Evolutionary conservation across 2,329 filamentous ascomycete species (phyloP).

Genomic region (Plenodomus tracheiphilus): DNA sequence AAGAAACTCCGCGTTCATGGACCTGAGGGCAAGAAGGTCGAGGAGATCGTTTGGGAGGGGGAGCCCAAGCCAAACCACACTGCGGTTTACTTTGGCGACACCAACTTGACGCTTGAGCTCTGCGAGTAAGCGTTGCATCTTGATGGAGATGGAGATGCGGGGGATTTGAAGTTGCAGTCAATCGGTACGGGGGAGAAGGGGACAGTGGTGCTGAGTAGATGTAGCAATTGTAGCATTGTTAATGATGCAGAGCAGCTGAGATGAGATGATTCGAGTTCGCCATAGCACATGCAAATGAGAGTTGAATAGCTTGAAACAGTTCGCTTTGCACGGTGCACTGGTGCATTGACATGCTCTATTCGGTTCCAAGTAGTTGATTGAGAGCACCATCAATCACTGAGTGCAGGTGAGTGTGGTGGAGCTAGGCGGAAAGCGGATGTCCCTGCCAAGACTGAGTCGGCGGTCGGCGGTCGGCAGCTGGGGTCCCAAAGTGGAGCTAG

Average conservation of each 20-base stretch:
- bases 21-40: slow-evolving; percentile 1
- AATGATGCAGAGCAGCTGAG: too few relatives aligned
- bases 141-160: neutral
- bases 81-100: slow-evolving; percentile 14
- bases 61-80: slow-evolving; percentile 15
- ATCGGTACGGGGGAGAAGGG: neutral
- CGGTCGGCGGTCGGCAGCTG: slow-evolving; percentile 1
- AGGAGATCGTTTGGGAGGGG: slow-evolving; percentile 21
- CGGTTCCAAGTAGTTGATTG: too few relatives aligned
- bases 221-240: neutral
- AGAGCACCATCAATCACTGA: too few relatives aligned
- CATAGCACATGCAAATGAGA: too few relatives aligned
- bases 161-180: neutral
- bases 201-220: neutral
- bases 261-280: too few relatives aligned
- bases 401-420: too few relatives aligned
- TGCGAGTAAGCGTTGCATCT: slow-evolving; percentile 10
- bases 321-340: too few relatives aligned
- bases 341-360: too few relatives aligned
- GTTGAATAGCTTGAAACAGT: too few relatives aligned
- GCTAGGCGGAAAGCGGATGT: too few relatives aligned
- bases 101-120: slow-evolving; percentile 18
- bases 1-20: slow-evolving; percentile 19
- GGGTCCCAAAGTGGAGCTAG: slow-evolving; percentile 1
- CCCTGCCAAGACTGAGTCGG: neutral